Evolutionary conservation across 2,329 filamentous ascomycete species (phyloP), one percentile per base, ranked within the genome.

Genomic region (Neopestalotiopsis sp.): DNA sequence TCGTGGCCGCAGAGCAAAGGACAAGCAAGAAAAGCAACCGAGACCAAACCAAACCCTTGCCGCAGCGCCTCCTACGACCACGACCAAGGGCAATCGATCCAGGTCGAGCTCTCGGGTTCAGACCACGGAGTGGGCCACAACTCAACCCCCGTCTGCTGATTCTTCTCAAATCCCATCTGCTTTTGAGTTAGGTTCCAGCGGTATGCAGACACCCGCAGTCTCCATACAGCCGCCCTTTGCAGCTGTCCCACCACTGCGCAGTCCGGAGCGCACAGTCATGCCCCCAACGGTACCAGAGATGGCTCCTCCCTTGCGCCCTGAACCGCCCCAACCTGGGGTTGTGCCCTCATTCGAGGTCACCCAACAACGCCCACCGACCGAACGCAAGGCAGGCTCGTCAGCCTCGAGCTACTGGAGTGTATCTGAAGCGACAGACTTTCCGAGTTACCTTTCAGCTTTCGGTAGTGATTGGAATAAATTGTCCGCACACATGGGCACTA

Each of bases 341-440:
- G 75, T 85, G 12, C 86, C 85, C 32, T 86, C 69, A 12, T 70
- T 89, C 72, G 88, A 88, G 70, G 76, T 88, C 63, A 74, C 34
- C 10, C 34, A 80, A 2, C 82, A 84, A 70, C 74, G 77, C 30
- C 67, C 79, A 14, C 81, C 81, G 53, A 78, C 81, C 45, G 87
- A 90, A 73, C 86, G 87, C 58, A 88, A 87, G 69, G 79, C 81
- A 10, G 84, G 84, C 28, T 82, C 82, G 67, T 90, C 91, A 72
- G 89, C 91, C 14, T 94, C 92, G 1, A 95, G 93, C 79, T 96
- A 96, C 79, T 96, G 93, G 93, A 95, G 93, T 75, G 93, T 95
- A 28, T 92, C 91, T 1, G 93, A 96, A 80, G 87, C 91, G 67
- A 91, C 87, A 61, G 93, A 95, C 75, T 96, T 96, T 79, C 90